Evolutionary conservation across 1,284 basidiomycete species (phyloP).

Genomic region (Psilocybe mexicana): DNA sequence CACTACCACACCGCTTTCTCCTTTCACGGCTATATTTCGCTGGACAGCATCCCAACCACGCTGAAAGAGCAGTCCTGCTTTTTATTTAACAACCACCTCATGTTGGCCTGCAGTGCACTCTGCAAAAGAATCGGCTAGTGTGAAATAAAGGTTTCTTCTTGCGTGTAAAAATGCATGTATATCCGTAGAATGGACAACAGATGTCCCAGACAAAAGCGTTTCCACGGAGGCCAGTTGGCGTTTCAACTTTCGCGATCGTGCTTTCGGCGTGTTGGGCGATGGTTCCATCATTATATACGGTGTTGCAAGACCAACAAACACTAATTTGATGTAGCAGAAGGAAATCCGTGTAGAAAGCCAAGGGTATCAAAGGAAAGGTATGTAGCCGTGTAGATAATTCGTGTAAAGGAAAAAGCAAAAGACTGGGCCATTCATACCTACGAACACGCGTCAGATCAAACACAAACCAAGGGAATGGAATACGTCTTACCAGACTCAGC

Average conservation of each 20-base stretch:
- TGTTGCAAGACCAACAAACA: constrained; percentile 14
- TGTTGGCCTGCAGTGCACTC: neutral
- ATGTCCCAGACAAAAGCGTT: constrained; percentile 10
- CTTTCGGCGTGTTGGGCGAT: constrained; percentile 4
- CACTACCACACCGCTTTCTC: constrained; percentile 8
- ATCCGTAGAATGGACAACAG: constrained; percentile 8
- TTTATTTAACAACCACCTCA: constrained; percentile 1
- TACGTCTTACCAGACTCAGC: constrained; percentile 80
- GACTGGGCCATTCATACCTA: constrained; percentile 19
- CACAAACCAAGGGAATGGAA: neutral
- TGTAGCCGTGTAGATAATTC: constrained; percentile 27
- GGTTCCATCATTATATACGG: constrained; percentile 7
- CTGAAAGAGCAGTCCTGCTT: constrained; percentile 1
- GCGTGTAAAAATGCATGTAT: neutral
- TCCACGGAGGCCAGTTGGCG: constrained; percentile 12
- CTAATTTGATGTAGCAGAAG: constrained; percentile 21
- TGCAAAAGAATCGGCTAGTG: neutral
- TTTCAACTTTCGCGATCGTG: constrained; percentile 1
- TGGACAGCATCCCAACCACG: neutral
- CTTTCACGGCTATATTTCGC: constrained; percentile 10
- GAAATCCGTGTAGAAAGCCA: constrained; percentile 21
- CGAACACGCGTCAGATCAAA: constrained; percentile 12
- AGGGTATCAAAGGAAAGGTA: constrained; percentile 31
- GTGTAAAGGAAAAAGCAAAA: constrained; percentile 12
- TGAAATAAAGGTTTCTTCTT: neutral